Conservation (phyloP, 2,329 filamentous ascomycete genomes). For the Colletotrichum sp. region DNA sequence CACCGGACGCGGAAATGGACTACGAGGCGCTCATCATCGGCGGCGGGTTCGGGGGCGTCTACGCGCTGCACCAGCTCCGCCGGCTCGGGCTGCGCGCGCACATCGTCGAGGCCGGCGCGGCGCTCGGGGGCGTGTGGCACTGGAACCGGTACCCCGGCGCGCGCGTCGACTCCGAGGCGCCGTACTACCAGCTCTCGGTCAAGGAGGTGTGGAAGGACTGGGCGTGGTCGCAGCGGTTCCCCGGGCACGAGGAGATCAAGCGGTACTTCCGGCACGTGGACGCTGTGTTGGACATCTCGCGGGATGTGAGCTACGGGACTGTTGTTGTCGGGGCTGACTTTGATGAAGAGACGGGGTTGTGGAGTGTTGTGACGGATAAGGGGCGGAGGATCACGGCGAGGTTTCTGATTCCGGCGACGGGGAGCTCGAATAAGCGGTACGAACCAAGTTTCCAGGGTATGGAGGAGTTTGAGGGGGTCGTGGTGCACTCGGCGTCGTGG, state of each 20-base stretch:
- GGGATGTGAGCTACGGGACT: conserved; percentile 48
- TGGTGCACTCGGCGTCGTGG: conserved; percentile 34
- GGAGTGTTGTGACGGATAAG: conserved; percentile 48
- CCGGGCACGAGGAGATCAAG: conserved; percentile 42
- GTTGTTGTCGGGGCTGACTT: conserved; percentile 46
- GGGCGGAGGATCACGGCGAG: conserved; percentile 41
- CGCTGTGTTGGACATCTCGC: conserved; percentile 44
- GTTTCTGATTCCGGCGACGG: conserved; percentile 51
- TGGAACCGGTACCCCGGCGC: conserved; percentile 50
- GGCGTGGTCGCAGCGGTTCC: conserved; percentile 47
- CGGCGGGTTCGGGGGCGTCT: conserved; percentile 29
- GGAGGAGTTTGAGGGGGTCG: conserved; percentile 29
- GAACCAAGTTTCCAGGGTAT: conserved; percentile 38
- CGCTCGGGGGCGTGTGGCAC: conserved; percentile 48
- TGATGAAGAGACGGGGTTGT: conserved; percentile 37
- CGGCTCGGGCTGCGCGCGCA: conserved; percentile 38
- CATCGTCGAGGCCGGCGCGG: conserved; percentile 40
- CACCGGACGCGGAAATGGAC: background rate
- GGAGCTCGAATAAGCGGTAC: conserved; percentile 49
- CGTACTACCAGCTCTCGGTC: conserved; percentile 39
- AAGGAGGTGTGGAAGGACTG: conserved; percentile 47
- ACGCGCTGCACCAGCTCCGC: conserved; percentile 38
- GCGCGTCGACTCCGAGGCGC: conserved; percentile 40
- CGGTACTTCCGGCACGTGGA: conserved; percentile 53
- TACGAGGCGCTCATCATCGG: conserved; percentile 28